Base-by-base conservation (phyloP, 2,329 filamentous ascomycete genomes). In the Fusarium veterinarium region DNA sequence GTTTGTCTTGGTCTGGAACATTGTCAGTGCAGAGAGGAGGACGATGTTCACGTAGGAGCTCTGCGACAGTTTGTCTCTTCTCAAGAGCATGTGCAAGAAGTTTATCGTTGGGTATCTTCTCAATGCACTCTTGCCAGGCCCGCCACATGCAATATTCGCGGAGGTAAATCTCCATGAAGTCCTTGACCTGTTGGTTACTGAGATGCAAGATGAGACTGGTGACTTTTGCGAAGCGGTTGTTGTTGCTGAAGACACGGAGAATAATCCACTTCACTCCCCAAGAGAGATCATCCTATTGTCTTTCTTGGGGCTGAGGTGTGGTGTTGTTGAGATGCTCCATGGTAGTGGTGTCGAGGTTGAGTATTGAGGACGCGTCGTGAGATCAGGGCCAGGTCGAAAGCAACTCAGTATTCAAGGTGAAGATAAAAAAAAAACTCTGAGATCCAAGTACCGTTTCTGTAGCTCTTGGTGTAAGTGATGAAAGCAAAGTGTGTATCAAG, bases 231-330 rank as follows among this genome's bases (percentile, higher is more conserved):
- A 80, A 79, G 2, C 71, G 61, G 33, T 76, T 46, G 6, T 52
- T 62, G 12, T 68, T 52, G 40, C 61, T 60, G 9, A 80, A 60
- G 8, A 77, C 35, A 37, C 74, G 71, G 40, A 80, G 52, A 6
- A 80, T 75, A 19, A 73, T 44, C 79, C 79, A 80, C 42, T 71
- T 75, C 20, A 74, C 61, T 0, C 78, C 78, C 48, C 73, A 68
- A 11, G 62, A 56, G 19, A 80, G 68, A 49, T 71, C 69, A 8
- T 78, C 72, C 79, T 76, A 80, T 25, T 28, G 44, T 35, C 35
- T 20, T 33, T 20, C 23, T 23, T 33, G 46, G 23, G 20, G 42
- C 7, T 4, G 25, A 25, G 10, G 28, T 28, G 45, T 25, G 23
- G 23, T 40, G 25, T 8, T 40, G 49, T 40, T 30, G 19, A 17